These are phyloP conservation scores for Trichophyton equinum DNA, from an alignment of 2,329 filamentous ascomycete species.

Conservation along the genomic window DNA sequence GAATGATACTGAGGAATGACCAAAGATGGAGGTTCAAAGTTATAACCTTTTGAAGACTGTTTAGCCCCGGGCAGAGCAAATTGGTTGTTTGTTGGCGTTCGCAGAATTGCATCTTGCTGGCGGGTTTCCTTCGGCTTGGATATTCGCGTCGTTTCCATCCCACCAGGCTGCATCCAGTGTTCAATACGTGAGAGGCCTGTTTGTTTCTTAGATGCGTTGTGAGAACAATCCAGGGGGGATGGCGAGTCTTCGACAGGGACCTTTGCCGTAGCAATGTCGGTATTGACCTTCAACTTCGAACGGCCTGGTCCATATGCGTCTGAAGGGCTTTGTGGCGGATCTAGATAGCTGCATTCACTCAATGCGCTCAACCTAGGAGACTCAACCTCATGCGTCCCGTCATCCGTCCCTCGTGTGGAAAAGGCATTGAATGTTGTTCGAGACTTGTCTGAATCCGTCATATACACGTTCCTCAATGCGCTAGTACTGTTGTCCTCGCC, in stretches of 20 bases:
- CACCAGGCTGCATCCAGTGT: constrained; percentile 22
- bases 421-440: constrained; percentile 19
- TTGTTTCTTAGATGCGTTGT: neutral
- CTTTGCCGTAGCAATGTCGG: neutral
- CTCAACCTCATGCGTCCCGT: constrained; percentile 22
- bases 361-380: constrained; percentile 33
- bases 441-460: constrained; percentile 20
- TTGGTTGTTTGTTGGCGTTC: constrained; percentile 8
- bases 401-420: constrained; percentile 26
- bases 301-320: neutral
- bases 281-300: neutral
- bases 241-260: neutral
- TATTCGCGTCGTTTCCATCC: constrained; percentile 12
- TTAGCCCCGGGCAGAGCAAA: constrained; percentile 14
- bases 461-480: constrained; percentile 29
- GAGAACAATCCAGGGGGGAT: neutral
- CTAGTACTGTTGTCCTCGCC: constrained; percentile 27
- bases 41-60: constrained; percentile 12
- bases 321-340: constrained; percentile 20
- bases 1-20: constrained; percentile 24
- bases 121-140: constrained; percentile 5
- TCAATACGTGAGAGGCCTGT: constrained; percentile 18
- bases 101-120: neutral
- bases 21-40: constrained; percentile 18
- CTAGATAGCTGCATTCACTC: constrained; percentile 35